Evolutionary conservation across 106 monocot species (phyloP).

Genomic region (Allium sativum): DNA sequence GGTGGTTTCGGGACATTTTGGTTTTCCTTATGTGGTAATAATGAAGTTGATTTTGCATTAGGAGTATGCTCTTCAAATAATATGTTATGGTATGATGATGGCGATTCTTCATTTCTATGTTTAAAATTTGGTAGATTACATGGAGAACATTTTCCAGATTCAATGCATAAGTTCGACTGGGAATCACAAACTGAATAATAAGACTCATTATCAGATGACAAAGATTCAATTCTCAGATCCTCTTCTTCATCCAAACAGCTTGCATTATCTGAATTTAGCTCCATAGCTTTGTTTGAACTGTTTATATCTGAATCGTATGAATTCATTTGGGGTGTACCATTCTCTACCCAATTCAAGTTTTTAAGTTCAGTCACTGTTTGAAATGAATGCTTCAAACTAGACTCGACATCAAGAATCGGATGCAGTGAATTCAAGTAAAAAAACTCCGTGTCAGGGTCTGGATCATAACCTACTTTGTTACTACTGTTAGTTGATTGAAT

Average conservation of each 20-base stretch:
- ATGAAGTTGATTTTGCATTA: background rate
- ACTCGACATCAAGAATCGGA: conserved; percentile 25
- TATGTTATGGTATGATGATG: background rate
- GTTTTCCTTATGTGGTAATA: background rate
- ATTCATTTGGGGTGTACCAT: background rate
- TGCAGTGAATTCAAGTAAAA: conserved; percentile 38
- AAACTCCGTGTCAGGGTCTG: conserved; percentile 29
- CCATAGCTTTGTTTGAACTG: no score
- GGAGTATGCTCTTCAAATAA: background rate
- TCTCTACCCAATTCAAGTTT: background rate
- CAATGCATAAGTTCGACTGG: background rate
- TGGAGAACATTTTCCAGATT: conserved; percentile 10
- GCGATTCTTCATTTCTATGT: background rate
- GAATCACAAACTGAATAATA: conserved; percentile 25
- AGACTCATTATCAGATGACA: conserved; percentile 15
- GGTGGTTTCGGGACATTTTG: conserved; percentile 20
- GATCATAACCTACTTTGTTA: conserved; percentile 48
- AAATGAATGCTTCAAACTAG: conserved; percentile 11
- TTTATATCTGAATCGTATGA: no score
- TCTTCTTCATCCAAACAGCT: conserved; percentile 9
- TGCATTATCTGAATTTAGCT: background rate
- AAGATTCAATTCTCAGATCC: no score
- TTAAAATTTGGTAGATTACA: conserved; percentile 3
- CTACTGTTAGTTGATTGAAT: background rate
- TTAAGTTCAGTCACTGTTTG: background rate